phyloP scores from a whole-genome alignment of 2,329 filamentous ascomycete genomes.

The Thielaviopsis ethacetica region DNA sequence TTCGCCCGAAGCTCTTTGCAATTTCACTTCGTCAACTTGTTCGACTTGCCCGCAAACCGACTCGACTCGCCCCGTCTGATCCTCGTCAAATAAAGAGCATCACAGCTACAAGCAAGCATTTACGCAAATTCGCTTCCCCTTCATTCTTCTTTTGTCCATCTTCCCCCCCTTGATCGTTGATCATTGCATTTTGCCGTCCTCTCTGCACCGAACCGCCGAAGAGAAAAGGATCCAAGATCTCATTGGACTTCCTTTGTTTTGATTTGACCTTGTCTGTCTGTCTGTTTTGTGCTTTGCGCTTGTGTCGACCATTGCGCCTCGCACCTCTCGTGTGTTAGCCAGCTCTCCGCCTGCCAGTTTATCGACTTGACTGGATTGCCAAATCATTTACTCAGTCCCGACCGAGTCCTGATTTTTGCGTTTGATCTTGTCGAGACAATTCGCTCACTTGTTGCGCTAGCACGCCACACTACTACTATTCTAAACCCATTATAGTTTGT shows the following conservation, averaged over 20 bases:
- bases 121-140: conserved; percentile 10
- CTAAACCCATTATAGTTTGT: neutral
- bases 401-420: neutral
- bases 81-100: neutral
- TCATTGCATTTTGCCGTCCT: neutral
- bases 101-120: neutral
- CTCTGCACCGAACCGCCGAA: neutral
- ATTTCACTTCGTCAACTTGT: neutral
- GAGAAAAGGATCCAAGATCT: neutral
- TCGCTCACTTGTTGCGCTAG: neutral
- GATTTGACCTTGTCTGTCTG: conserved; percentile 14
- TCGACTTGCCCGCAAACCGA: neutral
- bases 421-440: neutral
- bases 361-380: neutral
- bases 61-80: neutral
- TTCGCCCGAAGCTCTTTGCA: neutral
- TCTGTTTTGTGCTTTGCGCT: neutral
- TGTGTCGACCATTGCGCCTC: neutral
- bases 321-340: neutral
- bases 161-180: neutral
- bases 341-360: neutral
- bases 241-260: conserved; percentile 6
- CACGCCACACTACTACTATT: neutral
- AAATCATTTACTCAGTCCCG: neutral
- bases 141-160: conserved; percentile 11